These are phyloP conservation scores for Pezicula rhizophila DNA, from an alignment of 2,329 filamentous ascomycete species.

Conservation along the genomic window DNA sequence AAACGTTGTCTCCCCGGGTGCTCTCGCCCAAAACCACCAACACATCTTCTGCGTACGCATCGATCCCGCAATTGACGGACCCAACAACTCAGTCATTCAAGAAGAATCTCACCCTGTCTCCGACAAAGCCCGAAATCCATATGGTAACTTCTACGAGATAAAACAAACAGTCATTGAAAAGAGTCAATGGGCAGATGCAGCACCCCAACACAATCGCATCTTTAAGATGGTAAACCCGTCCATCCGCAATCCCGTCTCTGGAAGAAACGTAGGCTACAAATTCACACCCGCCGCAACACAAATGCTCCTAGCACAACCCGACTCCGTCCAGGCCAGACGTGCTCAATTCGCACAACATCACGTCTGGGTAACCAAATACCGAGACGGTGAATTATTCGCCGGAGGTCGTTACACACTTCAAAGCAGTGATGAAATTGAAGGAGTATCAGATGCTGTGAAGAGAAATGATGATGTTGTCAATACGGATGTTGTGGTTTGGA, in stretches of 20 bases:
- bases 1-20: slow-evolving; percentile 56
- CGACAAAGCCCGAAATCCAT: slow-evolving; percentile 41
- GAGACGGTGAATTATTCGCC: slow-evolving; percentile 33
- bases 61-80: slow-evolving; percentile 51
- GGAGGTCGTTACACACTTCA: slow-evolving; percentile 29
- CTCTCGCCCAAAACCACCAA: slow-evolving; percentile 54
- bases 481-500: slow-evolving; percentile 83
- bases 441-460: slow-evolving; percentile 61
- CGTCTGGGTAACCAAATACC: slow-evolving; percentile 84
- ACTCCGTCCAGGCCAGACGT: slow-evolving; percentile 81
- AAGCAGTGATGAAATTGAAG: slow-evolving; percentile 19
- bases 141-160: slow-evolving; percentile 46
- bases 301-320: slow-evolving; percentile 70
- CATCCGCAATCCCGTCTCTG: slow-evolving; percentile 73
- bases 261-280: slow-evolving; percentile 80
- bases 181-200: slow-evolving; percentile 37
- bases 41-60: slow-evolving; percentile 51
- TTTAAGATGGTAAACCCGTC: slow-evolving; percentile 85
- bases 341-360: slow-evolving; percentile 84
- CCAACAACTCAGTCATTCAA: slow-evolving; percentile 45
- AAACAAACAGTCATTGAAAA: slow-evolving; percentile 35
- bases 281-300: slow-evolving; percentile 80
- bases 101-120: slow-evolving; percentile 47
- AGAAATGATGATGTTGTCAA: slow-evolving; percentile 85
- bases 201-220: slow-evolving; percentile 49